Base-by-base conservation (phyloP, 2,329 filamentous ascomycete genomes). In the Truncatella angustata region DNA sequence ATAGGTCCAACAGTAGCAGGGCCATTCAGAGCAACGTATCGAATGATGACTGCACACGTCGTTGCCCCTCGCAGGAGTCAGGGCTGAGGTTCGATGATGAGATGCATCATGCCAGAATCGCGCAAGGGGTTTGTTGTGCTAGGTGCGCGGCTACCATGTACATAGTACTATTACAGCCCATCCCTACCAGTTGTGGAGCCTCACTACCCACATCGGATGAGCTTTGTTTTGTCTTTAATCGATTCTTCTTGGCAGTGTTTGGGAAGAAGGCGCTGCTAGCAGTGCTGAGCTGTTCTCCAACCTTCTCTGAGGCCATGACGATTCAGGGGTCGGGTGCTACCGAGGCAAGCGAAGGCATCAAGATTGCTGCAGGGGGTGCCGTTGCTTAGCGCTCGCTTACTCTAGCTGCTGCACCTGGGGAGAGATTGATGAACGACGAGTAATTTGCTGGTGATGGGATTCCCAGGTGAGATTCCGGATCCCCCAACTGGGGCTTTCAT, bases 181-280 rank as follows among this genome's bases (percentile, higher is more conserved):
- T n/a, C 36, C 36, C n/a, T 20, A 7, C 16, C 14, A 20, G n/a
- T n/a, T n/a, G 36, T 39, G 36, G 36, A 39, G 36, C n/a, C 36
- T 39, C 36, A 39, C 36, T 32, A 14, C 7, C 28, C 28, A 39
- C 36, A n/a, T 39, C 36, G 16, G 36, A 39, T n/a, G 36, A 11
- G 7, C 10, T n/a, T 16, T 39, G 7, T 9, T n/a, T 39, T 46
- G 26, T 46, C 9, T 32, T 46, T 32, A 16, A 46, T 46, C 26
- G 23, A 35, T 35, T 34, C 23, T 12, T 44, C 43, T 46, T 46
- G 43, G 43, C 43, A 46, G n/a, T 32, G 43, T 46, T 24, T 20
- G 26, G 23, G 28, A 35, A 6, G 18, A 46, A 46, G 34, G 26
- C n/a, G n/a, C n/a, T n/a, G n/a, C n/a, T n/a, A n/a, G 16, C 43